These are phyloP conservation scores for Bipolaris oryzae DNA, from an alignment of 2,329 filamentous ascomycete genomes.

Conservation along the genomic window DNA sequence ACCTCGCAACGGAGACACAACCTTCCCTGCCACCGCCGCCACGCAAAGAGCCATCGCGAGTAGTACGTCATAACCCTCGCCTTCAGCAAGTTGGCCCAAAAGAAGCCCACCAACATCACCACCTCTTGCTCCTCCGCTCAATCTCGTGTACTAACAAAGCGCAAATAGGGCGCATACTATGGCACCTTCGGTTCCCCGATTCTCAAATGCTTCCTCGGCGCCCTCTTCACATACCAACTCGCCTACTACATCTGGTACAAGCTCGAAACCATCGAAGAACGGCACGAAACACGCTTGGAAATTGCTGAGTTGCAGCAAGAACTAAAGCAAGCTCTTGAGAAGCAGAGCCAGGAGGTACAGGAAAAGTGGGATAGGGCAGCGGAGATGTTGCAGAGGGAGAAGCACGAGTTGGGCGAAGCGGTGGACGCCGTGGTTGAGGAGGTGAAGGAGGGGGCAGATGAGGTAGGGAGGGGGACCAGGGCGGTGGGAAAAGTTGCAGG, in stretches of 20 bases:
- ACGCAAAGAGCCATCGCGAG: conserved; percentile 27
- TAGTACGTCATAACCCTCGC: conserved; percentile 21
- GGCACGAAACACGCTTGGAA: conserved; percentile 54
- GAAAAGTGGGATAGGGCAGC: conserved; percentile 13
- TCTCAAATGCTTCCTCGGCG: conserved; percentile 74
- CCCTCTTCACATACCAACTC: conserved; percentile 80
- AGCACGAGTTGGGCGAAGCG: conserved; percentile 15
- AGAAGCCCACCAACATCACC: too few relatives aligned
- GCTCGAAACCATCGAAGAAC: conserved; percentile 73
- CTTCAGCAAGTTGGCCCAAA: too few relatives aligned
- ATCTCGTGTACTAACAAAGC: background rate
- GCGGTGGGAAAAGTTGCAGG: conserved; percentile 22
- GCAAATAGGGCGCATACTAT: conserved; percentile 66
- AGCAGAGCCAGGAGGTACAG: conserved; percentile 18
- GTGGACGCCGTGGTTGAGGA: conserved; percentile 20
- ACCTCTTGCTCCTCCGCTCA: background rate
- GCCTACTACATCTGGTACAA: conserved; percentile 76
- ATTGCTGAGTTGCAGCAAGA: conserved; percentile 31
- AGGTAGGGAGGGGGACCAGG: conserved; percentile 20
- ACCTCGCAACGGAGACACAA: conserved; percentile 25
- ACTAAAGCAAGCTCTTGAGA: conserved; percentile 28
- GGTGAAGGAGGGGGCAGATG: conserved; percentile 23
- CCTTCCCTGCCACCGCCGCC: conserved; percentile 16
- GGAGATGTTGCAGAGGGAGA: conserved; percentile 18
- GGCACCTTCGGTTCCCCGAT: conserved; percentile 75